Percentiles rank a stretch among this genome's conserved stretches.
Evolutionary conservation across 2,329 filamentous ascomycete genomes (phyloP).

Genomic region (Tolypocladium amazonense): DNA sequence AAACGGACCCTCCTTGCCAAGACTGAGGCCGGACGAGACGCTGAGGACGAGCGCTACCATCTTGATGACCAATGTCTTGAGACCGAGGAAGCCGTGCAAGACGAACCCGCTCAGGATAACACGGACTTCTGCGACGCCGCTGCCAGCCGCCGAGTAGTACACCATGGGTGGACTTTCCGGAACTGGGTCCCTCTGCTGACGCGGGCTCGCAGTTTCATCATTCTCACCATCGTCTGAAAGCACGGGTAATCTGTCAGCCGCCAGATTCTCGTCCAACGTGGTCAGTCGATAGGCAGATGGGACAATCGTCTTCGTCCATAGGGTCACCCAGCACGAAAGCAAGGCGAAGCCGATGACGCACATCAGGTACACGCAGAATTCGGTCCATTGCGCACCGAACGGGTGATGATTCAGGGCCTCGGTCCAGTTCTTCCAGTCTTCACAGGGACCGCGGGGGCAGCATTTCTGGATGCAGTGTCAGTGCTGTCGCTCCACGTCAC

Average conservation of each 20-base stretch:
- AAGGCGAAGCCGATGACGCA: constrained; percentile 61
- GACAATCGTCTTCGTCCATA: constrained; percentile 88
- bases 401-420: constrained; percentile 33
- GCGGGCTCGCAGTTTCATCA: constrained; percentile 34
- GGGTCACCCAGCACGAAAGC: constrained; percentile 66
- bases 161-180: constrained; percentile 57
- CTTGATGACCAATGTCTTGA: constrained; percentile 81
- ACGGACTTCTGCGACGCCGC: constrained; percentile 92
- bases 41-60: constrained; percentile 73
- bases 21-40: constrained; percentile 82
- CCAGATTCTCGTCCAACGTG: constrained; percentile 88
- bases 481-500: background rate
- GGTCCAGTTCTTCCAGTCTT: constrained; percentile 47
- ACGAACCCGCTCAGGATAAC: constrained; percentile 98
- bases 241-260: constrained; percentile 42
- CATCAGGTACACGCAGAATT: constrained; percentile 66
- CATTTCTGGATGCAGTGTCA: constrained; percentile 26
- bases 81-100: constrained; percentile 84
- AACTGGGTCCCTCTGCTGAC: constrained; percentile 24
- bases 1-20: constrained; percentile 91
- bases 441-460: constrained; percentile 45
- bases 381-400: constrained; percentile 49
- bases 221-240: constrained; percentile 27
- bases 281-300: constrained; percentile 79
- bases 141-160: constrained; percentile 92